Percentiles rank a stretch among this genome's conserved stretches.
Evolutionary conservation across 345 rosid species (phyloP).

Genomic region (Luvunga scandens): DNA sequence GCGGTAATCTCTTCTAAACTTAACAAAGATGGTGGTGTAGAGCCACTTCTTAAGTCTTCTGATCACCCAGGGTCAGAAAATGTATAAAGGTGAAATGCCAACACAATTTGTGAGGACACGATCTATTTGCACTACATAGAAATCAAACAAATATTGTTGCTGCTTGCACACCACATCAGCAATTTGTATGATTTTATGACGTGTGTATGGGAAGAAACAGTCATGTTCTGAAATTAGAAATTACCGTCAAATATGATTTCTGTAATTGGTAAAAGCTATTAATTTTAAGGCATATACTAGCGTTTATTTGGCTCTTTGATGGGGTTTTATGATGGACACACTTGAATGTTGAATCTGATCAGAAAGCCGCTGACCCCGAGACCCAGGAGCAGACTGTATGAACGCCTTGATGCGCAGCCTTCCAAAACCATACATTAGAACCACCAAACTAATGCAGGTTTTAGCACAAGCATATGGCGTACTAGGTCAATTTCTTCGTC

Average conservation of each 20-base stretch:
- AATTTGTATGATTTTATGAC: neutral
- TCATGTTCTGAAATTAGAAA: neutral
- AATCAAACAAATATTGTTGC: neutral
- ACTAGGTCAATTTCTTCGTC: no score
- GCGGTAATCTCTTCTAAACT: conserved; percentile 20
- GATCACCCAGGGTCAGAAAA: conserved; percentile 34
- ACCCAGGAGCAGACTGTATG: neutral
- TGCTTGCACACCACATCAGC: neutral
- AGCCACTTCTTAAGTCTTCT: conserved; percentile 54
- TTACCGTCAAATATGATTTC: neutral
- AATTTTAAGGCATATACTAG: neutral
- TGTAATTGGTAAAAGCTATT: neutral
- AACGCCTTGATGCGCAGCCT: neutral
- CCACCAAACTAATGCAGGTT: neutral
- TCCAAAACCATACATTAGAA: neutral
- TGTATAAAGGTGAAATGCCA: conserved; percentile 27
- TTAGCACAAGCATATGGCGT: neutral
- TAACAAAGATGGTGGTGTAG: conserved; percentile 32
- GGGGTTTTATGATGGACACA: neutral
- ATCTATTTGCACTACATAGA: neutral
- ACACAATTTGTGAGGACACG: neutral
- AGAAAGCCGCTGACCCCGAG: neutral
- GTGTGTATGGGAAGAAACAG: neutral
- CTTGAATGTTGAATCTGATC: neutral
- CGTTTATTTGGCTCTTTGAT: neutral